Percentiles rank a stretch among this genome's conserved stretches.
Conservation (phyloP, 176 grass and related monocot species). For the Cenchrus fungigraminus region DNA sequence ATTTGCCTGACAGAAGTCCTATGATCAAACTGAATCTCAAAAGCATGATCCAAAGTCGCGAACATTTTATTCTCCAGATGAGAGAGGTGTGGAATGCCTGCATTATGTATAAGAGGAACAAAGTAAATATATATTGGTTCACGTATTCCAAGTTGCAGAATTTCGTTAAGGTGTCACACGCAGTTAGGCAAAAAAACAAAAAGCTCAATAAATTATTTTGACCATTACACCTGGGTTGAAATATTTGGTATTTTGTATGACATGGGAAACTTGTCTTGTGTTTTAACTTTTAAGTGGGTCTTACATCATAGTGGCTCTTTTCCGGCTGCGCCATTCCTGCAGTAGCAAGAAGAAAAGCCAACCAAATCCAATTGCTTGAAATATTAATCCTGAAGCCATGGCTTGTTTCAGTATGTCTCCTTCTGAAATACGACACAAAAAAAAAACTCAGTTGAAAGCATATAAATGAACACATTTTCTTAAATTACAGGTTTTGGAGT, state of each 20-base stretch:
- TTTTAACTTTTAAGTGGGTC: neutral
- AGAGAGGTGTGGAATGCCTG: no score
- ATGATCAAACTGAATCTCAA: no score
- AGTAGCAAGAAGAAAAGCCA: slow-evolving; percentile 27
- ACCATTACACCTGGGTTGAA: neutral
- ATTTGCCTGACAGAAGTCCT: neutral
- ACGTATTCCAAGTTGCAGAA: no score
- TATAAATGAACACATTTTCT: neutral
- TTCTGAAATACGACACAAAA: neutral
- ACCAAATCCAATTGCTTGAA: slow-evolving; percentile 27
- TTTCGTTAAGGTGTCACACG: no score
- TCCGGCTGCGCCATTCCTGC: slow-evolving; percentile 24
- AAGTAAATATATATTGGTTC: no score
- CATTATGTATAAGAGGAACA: no score
- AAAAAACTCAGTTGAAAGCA: neutral
- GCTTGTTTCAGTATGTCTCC: neutral
- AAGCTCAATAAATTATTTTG: neutral
- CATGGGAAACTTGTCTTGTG: neutral
- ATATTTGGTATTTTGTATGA: neutral
- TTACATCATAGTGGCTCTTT: slow-evolving; percentile 18
- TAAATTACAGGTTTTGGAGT: neutral
- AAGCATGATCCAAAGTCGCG: no score
- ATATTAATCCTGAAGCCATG: neutral
- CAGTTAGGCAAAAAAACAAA: no score
- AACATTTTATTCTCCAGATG: no score